Conservation (phyloP, 1,284 basidiomycete genomes). For the Heterobasidion annosum region DNA sequence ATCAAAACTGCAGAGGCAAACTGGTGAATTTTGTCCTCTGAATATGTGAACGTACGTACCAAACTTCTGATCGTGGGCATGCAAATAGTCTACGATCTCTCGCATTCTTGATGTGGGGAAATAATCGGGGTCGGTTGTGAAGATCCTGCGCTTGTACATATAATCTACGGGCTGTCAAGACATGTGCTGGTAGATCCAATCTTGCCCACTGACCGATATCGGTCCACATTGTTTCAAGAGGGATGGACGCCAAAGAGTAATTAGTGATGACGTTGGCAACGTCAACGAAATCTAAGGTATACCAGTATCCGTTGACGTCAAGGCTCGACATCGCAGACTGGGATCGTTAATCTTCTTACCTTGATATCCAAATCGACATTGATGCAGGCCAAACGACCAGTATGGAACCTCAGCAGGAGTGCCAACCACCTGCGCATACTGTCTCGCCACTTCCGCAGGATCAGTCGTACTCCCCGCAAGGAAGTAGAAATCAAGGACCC, state of each 20-base stretch:
- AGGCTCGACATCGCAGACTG: not conserved
- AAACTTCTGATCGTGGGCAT: conserved; percentile 48
- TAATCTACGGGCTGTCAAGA: conserved; percentile 38
- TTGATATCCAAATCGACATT: conserved; percentile 62
- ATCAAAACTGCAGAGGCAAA: conserved; percentile 41
- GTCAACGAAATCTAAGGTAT: conserved; percentile 42
- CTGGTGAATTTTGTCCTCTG: not conserved
- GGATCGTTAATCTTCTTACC: conserved; percentile 23
- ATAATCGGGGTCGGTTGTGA: conserved; percentile 61
- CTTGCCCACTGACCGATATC: conserved; percentile 43
- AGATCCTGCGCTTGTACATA: conserved; percentile 59
- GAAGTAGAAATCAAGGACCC: conserved; percentile 70
- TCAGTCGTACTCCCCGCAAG: conserved; percentile 55
- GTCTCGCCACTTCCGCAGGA: conserved; percentile 50
- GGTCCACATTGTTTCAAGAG: conserved; percentile 71
- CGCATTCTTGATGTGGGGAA: conserved; percentile 56
- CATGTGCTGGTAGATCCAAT: not conserved
- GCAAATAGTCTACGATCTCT: conserved; percentile 55
- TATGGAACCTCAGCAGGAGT: conserved; percentile 60
- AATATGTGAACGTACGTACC: conserved; percentile 23
- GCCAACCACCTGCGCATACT: conserved; percentile 59
- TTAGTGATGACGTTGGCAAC: conserved; percentile 52
- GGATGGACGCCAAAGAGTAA: conserved; percentile 51
- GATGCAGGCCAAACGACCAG: conserved; percentile 64
- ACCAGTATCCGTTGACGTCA: no score